phyloP scores from a whole-genome alignment of 192 early-diverging fungal species.

The Coemansia sp. region DNA sequence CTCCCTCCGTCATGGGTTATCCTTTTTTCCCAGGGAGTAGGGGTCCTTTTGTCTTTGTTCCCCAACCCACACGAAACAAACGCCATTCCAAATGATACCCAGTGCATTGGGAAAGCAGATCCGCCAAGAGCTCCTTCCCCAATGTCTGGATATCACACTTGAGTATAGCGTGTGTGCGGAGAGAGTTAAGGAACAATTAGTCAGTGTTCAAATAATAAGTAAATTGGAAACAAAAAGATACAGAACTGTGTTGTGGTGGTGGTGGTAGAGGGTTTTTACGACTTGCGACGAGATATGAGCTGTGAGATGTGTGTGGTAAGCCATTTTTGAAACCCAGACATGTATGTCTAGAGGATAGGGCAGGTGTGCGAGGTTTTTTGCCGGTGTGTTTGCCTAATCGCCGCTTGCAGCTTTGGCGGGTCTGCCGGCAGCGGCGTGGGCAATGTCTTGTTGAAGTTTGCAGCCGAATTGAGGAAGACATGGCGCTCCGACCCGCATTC shows the following conservation, averaged over 20 bases:
- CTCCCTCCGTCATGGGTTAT: not conserved
- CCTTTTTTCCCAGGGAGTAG: conserved; percentile 4
- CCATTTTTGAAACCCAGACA: not conserved
- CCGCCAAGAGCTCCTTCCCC: too few species aligned
- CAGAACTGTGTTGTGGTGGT: too few species aligned
- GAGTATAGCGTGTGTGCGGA: too few species aligned
- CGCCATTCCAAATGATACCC: not conserved
- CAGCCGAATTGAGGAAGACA: conserved; percentile 3
- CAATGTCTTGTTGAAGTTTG: conserved; percentile 37
- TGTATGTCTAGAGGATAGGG: conserved; percentile 22
- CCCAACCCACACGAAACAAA: not conserved
- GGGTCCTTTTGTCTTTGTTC: conserved; percentile 1
- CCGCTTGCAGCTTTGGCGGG: conserved; percentile 11
- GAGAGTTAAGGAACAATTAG: too few species aligned
- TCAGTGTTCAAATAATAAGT: too few species aligned
- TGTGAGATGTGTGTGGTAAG: too few species aligned
- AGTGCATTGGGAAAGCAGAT: too few species aligned
- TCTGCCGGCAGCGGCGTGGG: conserved; percentile 12
- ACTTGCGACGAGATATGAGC: too few species aligned
- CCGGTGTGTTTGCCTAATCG: conserved; percentile 8
- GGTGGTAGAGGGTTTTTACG: too few species aligned
- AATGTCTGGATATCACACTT: too few species aligned
- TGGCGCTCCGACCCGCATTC: conserved; percentile 8
- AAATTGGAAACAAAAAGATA: too few species aligned
- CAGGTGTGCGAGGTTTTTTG: conserved; percentile 10